phyloP scores from a whole-genome alignment of 805 yeast species.

The Metschnikowia aberdeeniae region DNA sequence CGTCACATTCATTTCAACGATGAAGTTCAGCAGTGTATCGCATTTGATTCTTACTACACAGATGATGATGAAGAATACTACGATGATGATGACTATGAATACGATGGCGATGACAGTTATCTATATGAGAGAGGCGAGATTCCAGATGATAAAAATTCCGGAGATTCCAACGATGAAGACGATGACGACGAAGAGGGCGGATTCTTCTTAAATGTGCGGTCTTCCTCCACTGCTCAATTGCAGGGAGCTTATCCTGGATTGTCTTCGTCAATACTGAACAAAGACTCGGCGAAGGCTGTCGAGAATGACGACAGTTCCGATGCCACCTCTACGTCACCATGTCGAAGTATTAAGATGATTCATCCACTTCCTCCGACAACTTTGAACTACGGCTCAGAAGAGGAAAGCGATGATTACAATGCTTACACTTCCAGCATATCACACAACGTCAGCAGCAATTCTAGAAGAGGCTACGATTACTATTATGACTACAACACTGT shows the following conservation, averaged over 20 bases:
- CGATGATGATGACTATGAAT: conserved; percentile 18
- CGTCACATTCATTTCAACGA: conserved; percentile 91
- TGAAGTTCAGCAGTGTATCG: conserved; percentile 91
- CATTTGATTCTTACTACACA: conserved; percentile 41
- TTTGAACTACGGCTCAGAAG: conserved; percentile 67
- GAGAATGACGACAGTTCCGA: conserved; percentile 24
- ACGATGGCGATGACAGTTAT: conserved; percentile 16
- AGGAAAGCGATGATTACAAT: conserved; percentile 57
- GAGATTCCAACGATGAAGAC: conserved; percentile 26
- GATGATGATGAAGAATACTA: conserved; percentile 14
- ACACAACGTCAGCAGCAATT: conserved; percentile 64
- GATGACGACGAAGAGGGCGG: conserved; percentile 65
- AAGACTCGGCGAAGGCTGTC: conserved; percentile 6
- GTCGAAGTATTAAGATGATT: conserved; percentile 50
- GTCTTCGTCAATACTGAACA: conserved; percentile 8
- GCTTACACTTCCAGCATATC: conserved; percentile 53
- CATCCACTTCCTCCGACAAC: conserved; percentile 84
- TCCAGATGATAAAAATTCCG: conserved; percentile 21
- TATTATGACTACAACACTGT: conserved; percentile 79
- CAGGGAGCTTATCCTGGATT: conserved; percentile 17
- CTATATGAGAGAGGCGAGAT: conserved; percentile 12
- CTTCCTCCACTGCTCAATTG: conserved; percentile 32
- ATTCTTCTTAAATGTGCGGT: conserved; percentile 54
- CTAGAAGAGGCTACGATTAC: conserved; percentile 66
- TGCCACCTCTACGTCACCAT: conserved; percentile 27